Evolutionary conservation across 345 rosid species (phyloP).

Genomic region (Dipteronia sinensis): DNA sequence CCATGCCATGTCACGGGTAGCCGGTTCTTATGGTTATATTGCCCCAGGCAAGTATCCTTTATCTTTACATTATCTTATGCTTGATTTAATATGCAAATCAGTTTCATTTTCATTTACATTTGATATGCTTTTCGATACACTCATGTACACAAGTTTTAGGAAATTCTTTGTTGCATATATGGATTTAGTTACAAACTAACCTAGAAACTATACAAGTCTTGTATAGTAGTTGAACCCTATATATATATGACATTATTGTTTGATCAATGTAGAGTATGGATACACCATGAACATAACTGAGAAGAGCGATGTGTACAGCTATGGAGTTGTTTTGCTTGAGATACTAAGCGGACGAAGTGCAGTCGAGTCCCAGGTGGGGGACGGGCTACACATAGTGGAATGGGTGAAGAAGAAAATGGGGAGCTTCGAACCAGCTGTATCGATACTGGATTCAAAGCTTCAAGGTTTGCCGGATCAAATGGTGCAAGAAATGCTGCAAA

Average conservation of each 20-base stretch:
- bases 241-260: slow-evolving; percentile 5
- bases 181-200: not conserved
- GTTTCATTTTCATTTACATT: not conserved
- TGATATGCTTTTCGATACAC: too few relatives aligned
- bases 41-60: slow-evolving; percentile 76
- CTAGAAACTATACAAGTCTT: too few relatives aligned
- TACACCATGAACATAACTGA: slow-evolving; percentile 94
- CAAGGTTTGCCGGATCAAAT: slow-evolving; percentile 87
- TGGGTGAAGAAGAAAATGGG: slow-evolving; percentile 99
- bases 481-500: slow-evolving; percentile 96
- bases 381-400: slow-evolving; percentile 86
- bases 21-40: slow-evolving; percentile 92
- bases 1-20: slow-evolving; percentile 80
- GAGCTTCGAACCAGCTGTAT: slow-evolving; percentile 82
- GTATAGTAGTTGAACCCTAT: too few relatives aligned
- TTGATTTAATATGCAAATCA: not conserved
- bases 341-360: slow-evolving; percentile 88
- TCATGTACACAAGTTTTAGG: not conserved
- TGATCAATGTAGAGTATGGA: slow-evolving; percentile 75
- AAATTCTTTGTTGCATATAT: not conserved
- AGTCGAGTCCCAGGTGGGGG: slow-evolving; percentile 63
- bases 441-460: slow-evolving; percentile 74
- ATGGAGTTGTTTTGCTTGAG: slow-evolving; percentile 89
- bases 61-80: not conserved
- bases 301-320: slow-evolving; percentile 94